phyloP scores from a whole-genome alignment of 2,329 filamentous ascomycete genomes.

The Trichoderma aggressivum region DNA sequence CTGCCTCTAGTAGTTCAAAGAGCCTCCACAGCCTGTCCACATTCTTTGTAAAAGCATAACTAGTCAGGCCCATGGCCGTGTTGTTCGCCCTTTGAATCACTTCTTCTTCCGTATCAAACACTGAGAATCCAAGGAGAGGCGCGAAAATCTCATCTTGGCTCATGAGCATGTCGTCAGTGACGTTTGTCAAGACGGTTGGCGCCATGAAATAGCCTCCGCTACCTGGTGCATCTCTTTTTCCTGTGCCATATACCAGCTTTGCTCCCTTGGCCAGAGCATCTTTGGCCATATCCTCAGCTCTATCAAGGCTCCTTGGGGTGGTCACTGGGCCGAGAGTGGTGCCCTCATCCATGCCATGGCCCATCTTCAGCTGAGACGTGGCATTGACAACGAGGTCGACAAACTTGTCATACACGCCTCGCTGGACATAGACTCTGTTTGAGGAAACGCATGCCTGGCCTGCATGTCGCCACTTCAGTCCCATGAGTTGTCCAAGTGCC shows the following conservation, averaged over 20 bases:
- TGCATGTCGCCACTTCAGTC: constrained; percentile 67
- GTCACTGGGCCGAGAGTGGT: constrained; percentile 37
- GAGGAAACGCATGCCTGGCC: constrained; percentile 70
- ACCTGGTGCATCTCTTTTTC: constrained; percentile 41
- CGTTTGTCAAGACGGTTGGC: constrained; percentile 64
- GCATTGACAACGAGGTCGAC: constrained; percentile 51
- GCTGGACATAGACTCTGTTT: constrained; percentile 59
- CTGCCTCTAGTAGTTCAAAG: constrained; percentile 47
- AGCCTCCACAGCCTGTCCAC: constrained; percentile 41
- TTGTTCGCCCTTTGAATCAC: constrained; percentile 64
- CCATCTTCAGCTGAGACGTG: constrained; percentile 54
- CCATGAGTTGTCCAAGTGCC: constrained; percentile 60
- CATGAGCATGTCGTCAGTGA: constrained; percentile 64
- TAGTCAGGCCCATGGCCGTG: constrained; percentile 66
- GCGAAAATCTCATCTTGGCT: constrained; percentile 70
- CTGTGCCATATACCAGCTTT: constrained; percentile 51
- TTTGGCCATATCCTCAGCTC: constrained; percentile 48
- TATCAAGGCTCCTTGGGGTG: constrained; percentile 33
- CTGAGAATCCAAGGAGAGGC: constrained; percentile 65
- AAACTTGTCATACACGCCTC: constrained; percentile 59
- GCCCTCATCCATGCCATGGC: constrained; percentile 52
- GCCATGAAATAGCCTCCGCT: constrained; percentile 62
- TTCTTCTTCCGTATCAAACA: constrained; percentile 67
- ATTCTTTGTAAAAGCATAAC: constrained; percentile 63
- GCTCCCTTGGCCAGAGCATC: constrained; percentile 62